Evolutionary conservation across 768 basidiomycete genomes (phyloP).

Genomic region (Lenzites betulinus): DNA sequence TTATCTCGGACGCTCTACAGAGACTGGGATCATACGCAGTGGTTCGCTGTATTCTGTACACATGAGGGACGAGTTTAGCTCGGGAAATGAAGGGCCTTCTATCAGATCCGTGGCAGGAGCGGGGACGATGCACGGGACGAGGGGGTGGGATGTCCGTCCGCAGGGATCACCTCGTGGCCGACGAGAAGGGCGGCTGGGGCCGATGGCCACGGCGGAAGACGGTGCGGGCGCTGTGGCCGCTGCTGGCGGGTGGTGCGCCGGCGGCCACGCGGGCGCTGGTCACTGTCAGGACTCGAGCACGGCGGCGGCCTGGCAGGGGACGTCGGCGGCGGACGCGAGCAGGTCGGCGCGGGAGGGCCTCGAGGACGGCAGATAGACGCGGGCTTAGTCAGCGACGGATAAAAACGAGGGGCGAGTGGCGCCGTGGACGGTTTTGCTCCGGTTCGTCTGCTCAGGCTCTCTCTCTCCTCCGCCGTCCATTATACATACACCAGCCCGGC

Average conservation of each 20-base stretch:
- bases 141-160: background rate
- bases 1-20: constrained; percentile 27
- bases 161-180: constrained; percentile 30
- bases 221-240: background rate
- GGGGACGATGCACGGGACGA: constrained; percentile 15
- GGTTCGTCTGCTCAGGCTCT: constrained; percentile 20
- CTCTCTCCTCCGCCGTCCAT: constrained; percentile 10
- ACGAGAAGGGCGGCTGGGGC: constrained; percentile 17
- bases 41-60: constrained; percentile 23
- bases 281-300: background rate
- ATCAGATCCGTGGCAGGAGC: constrained; percentile 29
- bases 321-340: too few relatives aligned
- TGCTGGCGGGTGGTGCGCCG: too few relatives aligned
- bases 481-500: constrained; percentile 27
- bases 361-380: constrained; percentile 3
- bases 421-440: constrained; percentile 25
- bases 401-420: constrained; percentile 25
- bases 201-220: constrained; percentile 16
- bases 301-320: background rate
- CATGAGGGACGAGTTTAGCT: constrained; percentile 25
- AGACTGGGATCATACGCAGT: constrained; percentile 4
- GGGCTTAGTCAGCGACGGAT: constrained; percentile 24
- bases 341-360: background rate
- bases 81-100: constrained; percentile 27
- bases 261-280: constrained; percentile 1